Base-by-base conservation (phyloP, 495 filamentous ascomycete genomes). In the Tetracladium setigerum region DNA sequence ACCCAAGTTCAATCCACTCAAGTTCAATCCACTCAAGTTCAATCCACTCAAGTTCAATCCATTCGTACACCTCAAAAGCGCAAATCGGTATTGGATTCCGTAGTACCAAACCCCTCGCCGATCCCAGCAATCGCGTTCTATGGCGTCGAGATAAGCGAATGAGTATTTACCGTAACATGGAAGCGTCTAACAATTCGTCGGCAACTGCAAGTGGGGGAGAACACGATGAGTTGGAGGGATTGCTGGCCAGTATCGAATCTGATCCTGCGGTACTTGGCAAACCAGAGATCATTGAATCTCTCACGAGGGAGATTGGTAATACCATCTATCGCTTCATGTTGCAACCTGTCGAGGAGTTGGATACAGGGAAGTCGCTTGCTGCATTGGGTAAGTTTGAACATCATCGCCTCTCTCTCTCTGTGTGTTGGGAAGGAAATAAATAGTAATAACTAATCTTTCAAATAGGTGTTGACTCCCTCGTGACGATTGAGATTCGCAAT, bases 401-500 rank as follows among this genome's bases (percentile, higher is more conserved):
- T n/a, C n/a, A n/a, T n/a, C n/a, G n/a, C n/a, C n/a, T n/a, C n/a
- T n/a, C n/a, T n/a, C n/a, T n/a, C n/a, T n/a, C n/a, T n/a, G n/a
- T n/a, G n/a, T n/a, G n/a, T n/a, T n/a, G n/a, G n/a, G n/a, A n/a
- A n/a, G n/a, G n/a, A n/a, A n/a, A n/a, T n/a, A n/a, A n/a, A n/a
- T n/a, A n/a, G n/a, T n/a, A n/a, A n/a, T n/a, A n/a, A n/a, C n/a
- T n/a, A n/a, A n/a, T n/a, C n/a, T n/a, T n/a, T n/a, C n/a, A n/a
- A n/a, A n/a, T n/a, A n/a, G n/a, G n/a, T n/a, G n/a, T n/a, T n/a
- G n/a, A n/a, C n/a, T n/a, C n/a, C n/a, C 59, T 81, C 12, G 59
- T 74, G 33, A 76, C 77, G 5, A 70, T 81, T 11, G 78, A 82
- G 50, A 44, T 80, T 10, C 64, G 77, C 0, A 74, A 68, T 19